Base-by-base conservation (phyloP, 371 early-diverging fungal species). In the Phascolomyces articulosus region DNA sequence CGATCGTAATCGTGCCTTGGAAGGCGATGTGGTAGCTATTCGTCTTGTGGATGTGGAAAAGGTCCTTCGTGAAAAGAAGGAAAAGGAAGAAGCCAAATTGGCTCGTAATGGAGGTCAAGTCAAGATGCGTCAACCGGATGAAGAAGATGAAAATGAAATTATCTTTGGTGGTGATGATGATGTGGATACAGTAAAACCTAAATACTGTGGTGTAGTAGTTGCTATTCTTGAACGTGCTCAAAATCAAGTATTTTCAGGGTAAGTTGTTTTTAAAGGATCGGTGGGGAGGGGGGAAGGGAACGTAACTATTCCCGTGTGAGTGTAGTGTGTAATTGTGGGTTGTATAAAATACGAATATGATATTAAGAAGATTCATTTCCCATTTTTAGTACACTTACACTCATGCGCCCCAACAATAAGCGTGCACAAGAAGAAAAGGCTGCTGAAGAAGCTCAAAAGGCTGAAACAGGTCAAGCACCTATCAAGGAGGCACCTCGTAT, bases 21-120 rank as follows among this genome's bases (percentile, higher is more conserved):
- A 94, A 56, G 95, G 94, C 4, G 97, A 97, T 67, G 76, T 88
- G 7, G 97, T 97, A n/a, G 91, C 90, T 20, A 82, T 97, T 10
- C 79, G 85, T 64, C 66, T 95, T 28, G 82, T 97, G n/a, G 85
- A 86, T 60, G 89, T 87, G 0, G 85, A 84, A 10, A 91, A 90
- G 63, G 77, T 90, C 38, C 65, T 82, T 48, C 67, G 71, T 23
- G 84, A 85, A 54, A 88, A 87, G 81, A 72, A 75, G 54, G 82
- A 80, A 53, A 84, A 80, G 60, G 83, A 87, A 69, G 80, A 80
- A 40, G 79, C 77, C 24, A 75, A 83, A 63, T 62, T 72, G 72
- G 83, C 62, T 70, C 80, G 72, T 70, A 88, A 82, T 38, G 71
- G 70, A 11, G 79, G 83, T 13, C 77, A 82, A 24, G 68, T 66